Evolutionary conservation across 148 eudicot species (phyloP), one percentile per base, ranked within the genome.

Genomic region (Selenicereus undatus): DNA sequence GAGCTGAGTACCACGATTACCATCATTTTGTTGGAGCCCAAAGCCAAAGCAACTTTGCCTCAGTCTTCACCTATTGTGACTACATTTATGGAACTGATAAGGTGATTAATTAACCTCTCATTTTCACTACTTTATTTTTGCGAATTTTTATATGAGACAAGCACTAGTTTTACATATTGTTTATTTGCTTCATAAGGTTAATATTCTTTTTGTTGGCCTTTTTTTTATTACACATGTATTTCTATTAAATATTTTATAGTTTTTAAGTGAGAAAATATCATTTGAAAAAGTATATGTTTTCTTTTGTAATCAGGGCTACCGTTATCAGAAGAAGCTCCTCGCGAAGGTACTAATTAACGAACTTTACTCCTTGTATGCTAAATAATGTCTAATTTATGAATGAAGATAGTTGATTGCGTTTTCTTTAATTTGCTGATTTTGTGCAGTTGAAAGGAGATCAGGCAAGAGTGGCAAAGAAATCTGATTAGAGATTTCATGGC

Each of bases 11-110:
- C 83, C 99, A 95, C 86, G 99, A 95, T 82, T 95, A 95, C 84
- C 99, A 95, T 89, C 99, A 95, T 82, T 95, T 90, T 70, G 99
- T 95, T 78, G 99, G 99, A 50, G 97, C 92, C 72, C 90, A 89
- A 85, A 95, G 97, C 89, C 99, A 95, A 79, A 95, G 99, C 86
- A 95, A 95, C 82, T 95, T 95, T 73, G 93, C 99, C 75, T 93
- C 99, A 24, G 96, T 95, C 45, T 95, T 95, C 85, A 95, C 99
- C 24, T 95, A 95, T 83, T 95, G 99, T 79, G 99, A 95, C 86
- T 95, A 92, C 86, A 90, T 95, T 71, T 95, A 95, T 85, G 95
- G 99, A 81, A 95, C 99, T 76, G 97, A 95, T 80, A 95, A 95
- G 97, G 99, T 95, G 74, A 66, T 78, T 74, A 16, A 76, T 11